Percentiles rank a stretch among this genome's conserved stretches.
Evolutionary conservation across 2,329 filamentous ascomycete species (phyloP).

Genomic region (Paecilomyces formosus): DNA sequence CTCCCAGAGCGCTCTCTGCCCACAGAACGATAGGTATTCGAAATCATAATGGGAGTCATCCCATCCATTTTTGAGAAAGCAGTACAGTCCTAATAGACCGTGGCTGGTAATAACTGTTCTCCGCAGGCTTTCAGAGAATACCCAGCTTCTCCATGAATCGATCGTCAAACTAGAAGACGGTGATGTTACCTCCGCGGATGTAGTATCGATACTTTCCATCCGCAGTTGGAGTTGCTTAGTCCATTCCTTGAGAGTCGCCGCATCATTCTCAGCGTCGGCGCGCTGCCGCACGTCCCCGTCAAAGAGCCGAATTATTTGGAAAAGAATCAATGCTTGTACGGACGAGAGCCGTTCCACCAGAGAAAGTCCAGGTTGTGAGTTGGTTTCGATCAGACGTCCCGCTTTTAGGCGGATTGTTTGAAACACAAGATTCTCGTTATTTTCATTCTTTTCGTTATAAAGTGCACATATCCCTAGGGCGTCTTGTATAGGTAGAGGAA

Average conservation of each 20-base stretch:
- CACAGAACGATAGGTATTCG: slow-evolving; percentile 4
- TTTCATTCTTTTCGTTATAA: background rate
- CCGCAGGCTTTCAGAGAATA: slow-evolving; percentile 6
- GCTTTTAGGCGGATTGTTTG: background rate
- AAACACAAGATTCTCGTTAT: slow-evolving; percentile 1
- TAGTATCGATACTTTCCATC: background rate
- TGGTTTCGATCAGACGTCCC: background rate
- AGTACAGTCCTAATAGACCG: slow-evolving; percentile 6
- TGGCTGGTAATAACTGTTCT: slow-evolving; percentile 5
- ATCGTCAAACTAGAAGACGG: background rate
- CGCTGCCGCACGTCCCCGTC: slow-evolving; percentile 41
- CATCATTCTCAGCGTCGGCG: slow-evolving; percentile 29
- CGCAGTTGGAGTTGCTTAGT: background rate
- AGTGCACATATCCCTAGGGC: slow-evolving; percentile 1
- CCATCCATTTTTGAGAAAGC: slow-evolving; percentile 9
- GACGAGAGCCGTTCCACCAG: slow-evolving; percentile 28
- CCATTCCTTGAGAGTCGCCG: slow-evolving; percentile 9
- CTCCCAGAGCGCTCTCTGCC: slow-evolving; percentile 5
- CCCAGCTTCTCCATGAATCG: slow-evolving; percentile 5
- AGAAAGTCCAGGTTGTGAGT: background rate
- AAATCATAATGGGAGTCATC: slow-evolving; percentile 7
- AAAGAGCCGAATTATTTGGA: slow-evolving; percentile 41
- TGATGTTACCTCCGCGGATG: background rate
- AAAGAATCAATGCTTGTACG: slow-evolving; percentile 40
- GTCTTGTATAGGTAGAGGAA: slow-evolving; percentile 1